These are phyloP conservation scores for Tranzscheliella williamsii DNA, from an alignment of 1,284 basidiomycete species.

Conservation along the genomic window DNA sequence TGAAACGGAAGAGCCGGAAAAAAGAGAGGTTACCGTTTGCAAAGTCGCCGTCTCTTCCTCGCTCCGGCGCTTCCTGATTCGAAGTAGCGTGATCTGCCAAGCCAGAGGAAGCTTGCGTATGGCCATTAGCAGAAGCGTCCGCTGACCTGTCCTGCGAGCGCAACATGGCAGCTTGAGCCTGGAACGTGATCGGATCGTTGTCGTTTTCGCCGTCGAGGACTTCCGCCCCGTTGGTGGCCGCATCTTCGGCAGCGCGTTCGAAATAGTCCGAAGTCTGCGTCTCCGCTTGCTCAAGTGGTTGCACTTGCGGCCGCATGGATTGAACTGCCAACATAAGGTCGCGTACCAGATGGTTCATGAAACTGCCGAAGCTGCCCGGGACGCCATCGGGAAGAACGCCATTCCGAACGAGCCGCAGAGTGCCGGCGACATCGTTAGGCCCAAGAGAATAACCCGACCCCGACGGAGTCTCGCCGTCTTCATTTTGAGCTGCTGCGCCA, in stretches of 20 bases:
- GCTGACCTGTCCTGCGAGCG: not conserved
- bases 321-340: constrained; percentile 50
- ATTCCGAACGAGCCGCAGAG: constrained; percentile 39
- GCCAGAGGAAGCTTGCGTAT: too few species aligned
- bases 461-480: not conserved
- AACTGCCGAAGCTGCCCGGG: constrained; percentile 49
- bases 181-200: not conserved
- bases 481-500: not conserved
- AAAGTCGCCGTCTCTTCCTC: constrained; percentile 46
- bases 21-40: constrained; percentile 53
- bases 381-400: constrained; percentile 41
- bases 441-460: constrained; percentile 24
- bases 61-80: constrained; percentile 18
- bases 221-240: constrained; percentile 21
- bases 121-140: not conserved
- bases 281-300: constrained; percentile 3
- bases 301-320: constrained; percentile 23
- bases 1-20: constrained; percentile 57
- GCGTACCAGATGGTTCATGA: constrained; percentile 44
- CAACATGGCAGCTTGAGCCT: not conserved
- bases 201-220: constrained; percentile 21
- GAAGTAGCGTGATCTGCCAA: constrained; percentile 1
- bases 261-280: constrained; percentile 26
- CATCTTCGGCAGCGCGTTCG: constrained; percentile 9
- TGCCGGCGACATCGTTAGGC: constrained; percentile 34